These are phyloP conservation scores for Colletotrichum australisinense DNA, from an alignment of 2,329 filamentous ascomycete species.

Conservation along the genomic window DNA sequence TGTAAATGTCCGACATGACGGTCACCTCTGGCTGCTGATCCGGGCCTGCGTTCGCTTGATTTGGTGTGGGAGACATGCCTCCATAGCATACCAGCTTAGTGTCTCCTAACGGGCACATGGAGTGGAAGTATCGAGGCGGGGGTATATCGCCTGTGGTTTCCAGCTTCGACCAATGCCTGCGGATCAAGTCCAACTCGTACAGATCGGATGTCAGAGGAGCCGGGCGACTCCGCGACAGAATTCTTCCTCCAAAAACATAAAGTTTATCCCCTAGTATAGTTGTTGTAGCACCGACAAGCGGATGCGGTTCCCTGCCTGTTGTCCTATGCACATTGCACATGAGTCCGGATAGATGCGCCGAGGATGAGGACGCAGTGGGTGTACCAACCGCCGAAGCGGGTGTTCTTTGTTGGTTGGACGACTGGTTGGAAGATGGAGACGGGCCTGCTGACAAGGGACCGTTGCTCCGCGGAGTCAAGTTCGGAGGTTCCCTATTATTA, in stretches of 20 bases:
- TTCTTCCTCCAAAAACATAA: slow-evolving; percentile 94
- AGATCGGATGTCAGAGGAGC: slow-evolving; percentile 86
- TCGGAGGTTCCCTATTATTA: slow-evolving; percentile 49
- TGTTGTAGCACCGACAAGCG: slow-evolving; percentile 93
- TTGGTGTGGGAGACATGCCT: slow-evolving; percentile 88
- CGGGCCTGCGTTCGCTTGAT: slow-evolving; percentile 56
- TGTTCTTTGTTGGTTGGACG: slow-evolving; percentile 53
- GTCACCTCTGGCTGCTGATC: slow-evolving; percentile 87
- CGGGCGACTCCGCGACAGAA: slow-evolving; percentile 85
- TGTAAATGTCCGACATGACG: slow-evolving; percentile 98
- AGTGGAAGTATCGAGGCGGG: slow-evolving; percentile 95
- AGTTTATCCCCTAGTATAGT: slow-evolving; percentile 95
- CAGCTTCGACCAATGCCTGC: slow-evolving; percentile 92
- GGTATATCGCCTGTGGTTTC: slow-evolving; percentile 88
- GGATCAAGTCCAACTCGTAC: slow-evolving; percentile 92
- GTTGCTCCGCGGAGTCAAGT: slow-evolving; percentile 62
- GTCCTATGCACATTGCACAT: slow-evolving; percentile 85
- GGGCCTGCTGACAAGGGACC: slow-evolving; percentile 67
- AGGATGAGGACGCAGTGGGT: slow-evolving; percentile 57
- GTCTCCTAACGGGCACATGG: slow-evolving; percentile 91
- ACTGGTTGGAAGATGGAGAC: slow-evolving; percentile 64
- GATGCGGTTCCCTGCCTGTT: slow-evolving; percentile 90
- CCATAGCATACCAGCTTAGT: slow-evolving; percentile 98
- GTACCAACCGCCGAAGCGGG: slow-evolving; percentile 53
- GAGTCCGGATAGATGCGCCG: slow-evolving; percentile 71